Conservation (phyloP, 1,139 yeast genomes). For the Pichia sp. region DNA sequence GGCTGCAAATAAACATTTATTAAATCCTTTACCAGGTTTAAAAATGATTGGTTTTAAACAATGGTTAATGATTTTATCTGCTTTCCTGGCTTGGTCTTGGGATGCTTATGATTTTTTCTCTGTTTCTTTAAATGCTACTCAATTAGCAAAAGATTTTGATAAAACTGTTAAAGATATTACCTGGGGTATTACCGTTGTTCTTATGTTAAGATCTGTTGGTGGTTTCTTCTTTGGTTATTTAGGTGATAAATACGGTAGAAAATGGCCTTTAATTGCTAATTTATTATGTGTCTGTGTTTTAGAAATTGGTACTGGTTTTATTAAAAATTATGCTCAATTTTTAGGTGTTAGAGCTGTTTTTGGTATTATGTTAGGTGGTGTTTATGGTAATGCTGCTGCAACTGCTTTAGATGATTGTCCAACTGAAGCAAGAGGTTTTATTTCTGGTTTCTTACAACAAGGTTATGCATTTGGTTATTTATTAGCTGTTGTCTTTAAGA, state of each 20-base stretch:
- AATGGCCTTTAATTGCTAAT: constrained; percentile 59
- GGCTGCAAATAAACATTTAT: constrained; percentile 26
- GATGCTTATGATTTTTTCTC: constrained; percentile 77
- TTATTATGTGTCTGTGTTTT: constrained; percentile 47
- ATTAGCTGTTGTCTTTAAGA: constrained; percentile 55
- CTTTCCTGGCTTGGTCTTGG: constrained; percentile 71
- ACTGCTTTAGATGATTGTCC: constrained; percentile 68
- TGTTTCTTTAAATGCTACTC: constrained; percentile 54
- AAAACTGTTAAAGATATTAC: constrained; percentile 50
- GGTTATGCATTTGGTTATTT: constrained; percentile 72
- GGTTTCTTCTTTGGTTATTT: constrained; percentile 63
- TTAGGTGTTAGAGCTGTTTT: constrained; percentile 64
- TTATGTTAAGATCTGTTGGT: constrained; percentile 77
- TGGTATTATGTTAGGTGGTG: constrained; percentile 68
- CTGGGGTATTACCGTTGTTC: constrained; percentile 77
- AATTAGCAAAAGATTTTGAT: constrained; percentile 48
- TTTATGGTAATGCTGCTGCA: constrained; percentile 62
- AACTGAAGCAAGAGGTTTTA: constrained; percentile 51
- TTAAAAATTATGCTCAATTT: constrained; percentile 56
- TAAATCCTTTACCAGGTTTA: constrained; percentile 53
- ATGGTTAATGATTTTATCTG: constrained; percentile 60
- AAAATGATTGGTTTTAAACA: constrained; percentile 39
- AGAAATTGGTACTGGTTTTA: constrained; percentile 71
- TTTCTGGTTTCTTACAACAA: constrained; percentile 64
- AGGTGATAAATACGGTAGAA: constrained; percentile 67